phyloP scores from a whole-genome alignment of 1,284 basidiomycete species.

The Moniliophthora roreri region DNA sequence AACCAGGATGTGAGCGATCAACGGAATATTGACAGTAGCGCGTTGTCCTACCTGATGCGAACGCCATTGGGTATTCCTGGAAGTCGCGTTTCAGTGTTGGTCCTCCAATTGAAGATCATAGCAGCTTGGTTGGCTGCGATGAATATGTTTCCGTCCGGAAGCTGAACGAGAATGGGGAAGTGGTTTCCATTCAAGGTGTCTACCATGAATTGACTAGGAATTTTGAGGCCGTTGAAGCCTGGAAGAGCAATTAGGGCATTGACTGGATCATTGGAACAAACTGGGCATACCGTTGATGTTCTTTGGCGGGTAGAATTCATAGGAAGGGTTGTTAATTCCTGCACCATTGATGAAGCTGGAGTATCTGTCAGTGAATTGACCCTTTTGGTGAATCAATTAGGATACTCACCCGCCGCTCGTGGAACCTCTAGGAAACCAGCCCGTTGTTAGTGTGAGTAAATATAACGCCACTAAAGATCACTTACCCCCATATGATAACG shows the following conservation, averaged over 20 bases:
- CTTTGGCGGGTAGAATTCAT: conserved; percentile 47
- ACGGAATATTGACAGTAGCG: not conserved
- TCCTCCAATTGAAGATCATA: conserved; percentile 53
- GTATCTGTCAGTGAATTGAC: conserved; percentile 13
- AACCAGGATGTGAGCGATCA: not conserved
- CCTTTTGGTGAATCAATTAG: not conserved
- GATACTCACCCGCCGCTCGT: conserved; percentile 15
- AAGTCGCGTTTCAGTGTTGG: conserved; percentile 44
- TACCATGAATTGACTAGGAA: conserved; percentile 46
- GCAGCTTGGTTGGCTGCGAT: conserved; percentile 53
- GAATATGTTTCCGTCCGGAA: conserved; percentile 52
- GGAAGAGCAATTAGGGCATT: conserved; percentile 16
- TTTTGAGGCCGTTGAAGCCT: conserved; percentile 23
- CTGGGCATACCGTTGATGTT: conserved; percentile 39
- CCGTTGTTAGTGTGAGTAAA: conserved; percentile 18
- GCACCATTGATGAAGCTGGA: conserved; percentile 30
- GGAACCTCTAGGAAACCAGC: conserved; percentile 14
- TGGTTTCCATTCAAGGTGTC: conserved; percentile 57
- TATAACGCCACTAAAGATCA: not conserved
- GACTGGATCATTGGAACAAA: conserved; percentile 9
- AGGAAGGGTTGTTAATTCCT: conserved; percentile 33
- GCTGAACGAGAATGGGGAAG: conserved; percentile 52
- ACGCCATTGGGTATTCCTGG: conserved; percentile 55
- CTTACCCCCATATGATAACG: conserved; percentile 26
- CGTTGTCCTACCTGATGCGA: conserved; percentile 45